phyloP scores from a whole-genome alignment of 441 rosid species.

The Corymbia calophylla region DNA sequence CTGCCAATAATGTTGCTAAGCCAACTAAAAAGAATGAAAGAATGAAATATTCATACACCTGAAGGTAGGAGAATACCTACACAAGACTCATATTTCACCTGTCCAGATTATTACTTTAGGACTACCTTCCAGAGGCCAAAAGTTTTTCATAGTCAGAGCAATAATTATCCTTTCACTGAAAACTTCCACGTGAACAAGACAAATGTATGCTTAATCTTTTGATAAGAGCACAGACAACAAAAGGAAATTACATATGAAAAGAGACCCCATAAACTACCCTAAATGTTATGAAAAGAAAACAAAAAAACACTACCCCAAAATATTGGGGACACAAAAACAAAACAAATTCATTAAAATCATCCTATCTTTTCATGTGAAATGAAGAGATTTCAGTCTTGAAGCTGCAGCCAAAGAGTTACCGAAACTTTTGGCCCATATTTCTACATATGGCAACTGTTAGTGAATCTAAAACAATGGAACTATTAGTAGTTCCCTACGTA shows the following conservation, averaged over 20 bases:
- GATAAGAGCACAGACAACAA: neutral
- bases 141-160: neutral
- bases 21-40: neutral
- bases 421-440: neutral
- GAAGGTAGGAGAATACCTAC: neutral
- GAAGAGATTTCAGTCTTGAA: neutral
- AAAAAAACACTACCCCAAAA: neutral
- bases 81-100: neutral
- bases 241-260: neutral
- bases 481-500: neutral
- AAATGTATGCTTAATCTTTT: neutral
- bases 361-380: neutral
- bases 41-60: neutral
- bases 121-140: neutral
- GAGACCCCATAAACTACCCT: neutral
- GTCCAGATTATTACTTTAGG: neutral
- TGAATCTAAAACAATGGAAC: neutral
- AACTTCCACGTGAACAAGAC: neutral
- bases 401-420: neutral
- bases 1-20: neutral
- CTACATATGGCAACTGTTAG: neutral
- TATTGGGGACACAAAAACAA: neutral
- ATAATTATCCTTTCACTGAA: neutral
- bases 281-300: neutral
- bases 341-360: neutral